Percentiles rank a stretch among this genome's conserved stretches.
These are phyloP conservation scores for Apostasia ramifera DNA, from an alignment of 106 monocot species.

Conservation along the genomic window DNA sequence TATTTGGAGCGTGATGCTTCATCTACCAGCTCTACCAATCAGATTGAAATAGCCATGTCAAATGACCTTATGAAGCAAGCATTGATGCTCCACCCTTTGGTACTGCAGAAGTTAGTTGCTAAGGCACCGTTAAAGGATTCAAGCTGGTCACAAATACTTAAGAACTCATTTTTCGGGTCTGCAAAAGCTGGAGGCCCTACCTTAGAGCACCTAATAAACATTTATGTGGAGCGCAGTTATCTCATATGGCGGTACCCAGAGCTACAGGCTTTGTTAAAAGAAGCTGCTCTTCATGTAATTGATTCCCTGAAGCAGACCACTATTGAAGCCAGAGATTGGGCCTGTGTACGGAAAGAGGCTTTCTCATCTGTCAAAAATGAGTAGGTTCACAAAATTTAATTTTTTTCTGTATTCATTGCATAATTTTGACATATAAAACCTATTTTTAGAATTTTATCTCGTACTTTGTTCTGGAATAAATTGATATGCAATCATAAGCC, in stretches of 20 bases:
- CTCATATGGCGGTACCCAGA: constrained; percentile 91
- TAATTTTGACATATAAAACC: too few relatives aligned
- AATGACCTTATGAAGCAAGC: constrained; percentile 94
- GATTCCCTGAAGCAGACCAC: constrained; percentile 45
- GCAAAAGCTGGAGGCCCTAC: constrained; percentile 82
- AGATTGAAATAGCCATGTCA: constrained; percentile 55
- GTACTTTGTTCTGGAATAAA: too few relatives aligned
- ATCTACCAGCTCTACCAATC: neutral
- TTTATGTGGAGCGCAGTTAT: constrained; percentile 88
- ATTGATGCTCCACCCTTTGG: constrained; percentile 92
- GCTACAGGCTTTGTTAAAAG: constrained; percentile 71
- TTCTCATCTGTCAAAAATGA: constrained; percentile 93
- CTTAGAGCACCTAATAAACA: constrained; percentile 81
- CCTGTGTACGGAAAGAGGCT: constrained; percentile 79
- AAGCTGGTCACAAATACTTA: constrained; percentile 72
- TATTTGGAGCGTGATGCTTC: constrained; percentile 54
- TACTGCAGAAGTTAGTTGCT: constrained; percentile 72
- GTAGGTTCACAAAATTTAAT: constrained; percentile 29
- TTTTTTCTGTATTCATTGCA: too few relatives aligned
- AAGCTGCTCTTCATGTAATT: constrained; percentile 61
- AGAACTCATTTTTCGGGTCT: constrained; percentile 70
- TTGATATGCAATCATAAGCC: too few relatives aligned
- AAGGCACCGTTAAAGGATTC: constrained; percentile 90
- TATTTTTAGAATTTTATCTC: too few relatives aligned
- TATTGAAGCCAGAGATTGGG: constrained; percentile 71